A percentile compares a stretch with the other conserved stretches of the same genome.
Conservation (phyloP, 805 yeast species). For the Saccharomyces jurei region DNA sequence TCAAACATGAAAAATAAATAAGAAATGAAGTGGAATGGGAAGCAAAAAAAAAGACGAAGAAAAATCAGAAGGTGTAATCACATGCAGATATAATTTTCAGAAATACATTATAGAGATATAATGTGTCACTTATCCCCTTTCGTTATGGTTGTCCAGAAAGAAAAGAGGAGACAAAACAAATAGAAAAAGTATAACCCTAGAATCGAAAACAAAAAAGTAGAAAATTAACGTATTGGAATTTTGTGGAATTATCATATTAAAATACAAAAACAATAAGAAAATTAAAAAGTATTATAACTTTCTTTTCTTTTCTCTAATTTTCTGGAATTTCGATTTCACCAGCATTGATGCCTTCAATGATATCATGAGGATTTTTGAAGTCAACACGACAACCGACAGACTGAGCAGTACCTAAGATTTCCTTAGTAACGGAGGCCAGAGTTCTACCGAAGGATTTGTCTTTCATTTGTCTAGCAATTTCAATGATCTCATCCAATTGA, state of each 20-base stretch:
- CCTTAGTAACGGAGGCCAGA: constrained; percentile 95
- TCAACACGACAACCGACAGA: constrained; percentile 99
- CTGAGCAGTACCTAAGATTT: constrained; percentile 99
- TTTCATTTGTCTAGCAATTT: constrained; percentile 95
- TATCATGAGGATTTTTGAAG: constrained; percentile 98
- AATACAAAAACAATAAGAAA: constrained; percentile 4
- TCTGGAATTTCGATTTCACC: constrained; percentile 80
- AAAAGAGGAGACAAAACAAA: constrained; percentile 2
- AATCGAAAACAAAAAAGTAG: background rate
- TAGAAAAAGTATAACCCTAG: constrained; percentile 12
- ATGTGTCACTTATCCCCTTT: background rate
- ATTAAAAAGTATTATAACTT: constrained; percentile 6
- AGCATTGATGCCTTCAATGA: constrained; percentile 95
- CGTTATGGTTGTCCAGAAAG: background rate
- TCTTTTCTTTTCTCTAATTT: constrained; percentile 24
- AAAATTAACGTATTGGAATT: constrained; percentile 6
- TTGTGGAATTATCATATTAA: constrained; percentile 1
- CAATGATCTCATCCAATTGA: constrained; percentile 91
- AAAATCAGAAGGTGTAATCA: constrained; percentile 1
- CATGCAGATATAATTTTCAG: constrained; percentile 1
- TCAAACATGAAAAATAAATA: background rate
- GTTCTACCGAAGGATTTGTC: constrained; percentile 97
- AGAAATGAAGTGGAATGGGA: background rate
- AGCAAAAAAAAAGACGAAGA: background rate
- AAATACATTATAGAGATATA: constrained; percentile 5